Conservation (phyloP, 345 rosid genomes). For the Syzygium aromaticum region DNA sequence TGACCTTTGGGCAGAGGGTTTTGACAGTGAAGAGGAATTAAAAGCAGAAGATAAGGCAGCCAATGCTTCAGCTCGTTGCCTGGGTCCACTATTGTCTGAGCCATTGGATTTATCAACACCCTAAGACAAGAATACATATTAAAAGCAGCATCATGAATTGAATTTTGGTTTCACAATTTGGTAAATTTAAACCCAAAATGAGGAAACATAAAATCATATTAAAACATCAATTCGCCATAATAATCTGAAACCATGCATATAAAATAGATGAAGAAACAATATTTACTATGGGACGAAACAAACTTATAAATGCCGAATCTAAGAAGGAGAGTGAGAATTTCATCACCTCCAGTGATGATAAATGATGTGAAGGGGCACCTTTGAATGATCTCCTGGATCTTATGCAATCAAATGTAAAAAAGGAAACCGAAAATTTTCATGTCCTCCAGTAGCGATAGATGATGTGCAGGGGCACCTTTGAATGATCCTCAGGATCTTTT, state of each 20-base stretch:
- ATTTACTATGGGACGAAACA: not conserved
- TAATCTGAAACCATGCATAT: not conserved
- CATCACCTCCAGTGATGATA: not conserved
- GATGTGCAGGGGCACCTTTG: not conserved
- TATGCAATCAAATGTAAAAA: not conserved
- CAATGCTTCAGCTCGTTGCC: constrained; percentile 83
- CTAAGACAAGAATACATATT: constrained; percentile 9
- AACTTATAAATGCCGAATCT: not conserved
- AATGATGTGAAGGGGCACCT: not conserved
- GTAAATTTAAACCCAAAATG: not conserved
- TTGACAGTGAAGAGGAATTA: constrained; percentile 48
- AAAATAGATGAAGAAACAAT: not conserved
- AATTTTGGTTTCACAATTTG: not conserved
- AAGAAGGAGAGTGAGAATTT: not conserved
- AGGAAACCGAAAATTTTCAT: not conserved
- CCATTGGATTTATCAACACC: constrained; percentile 57
- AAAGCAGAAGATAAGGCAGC: constrained; percentile 81
- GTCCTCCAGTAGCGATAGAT: not conserved
- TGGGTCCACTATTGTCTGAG: constrained; percentile 52
- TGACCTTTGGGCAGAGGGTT: constrained; percentile 36
- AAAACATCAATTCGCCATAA: not conserved
- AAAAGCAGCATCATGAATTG: not conserved
- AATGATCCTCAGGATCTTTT: not conserved
- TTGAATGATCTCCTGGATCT: not conserved
- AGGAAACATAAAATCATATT: not conserved